Percentiles rank a stretch among this genome's conserved stretches.
phyloP scores from a whole-genome alignment of 495 filamentous ascomycete genomes.

The Trichoderma gamsii region DNA sequence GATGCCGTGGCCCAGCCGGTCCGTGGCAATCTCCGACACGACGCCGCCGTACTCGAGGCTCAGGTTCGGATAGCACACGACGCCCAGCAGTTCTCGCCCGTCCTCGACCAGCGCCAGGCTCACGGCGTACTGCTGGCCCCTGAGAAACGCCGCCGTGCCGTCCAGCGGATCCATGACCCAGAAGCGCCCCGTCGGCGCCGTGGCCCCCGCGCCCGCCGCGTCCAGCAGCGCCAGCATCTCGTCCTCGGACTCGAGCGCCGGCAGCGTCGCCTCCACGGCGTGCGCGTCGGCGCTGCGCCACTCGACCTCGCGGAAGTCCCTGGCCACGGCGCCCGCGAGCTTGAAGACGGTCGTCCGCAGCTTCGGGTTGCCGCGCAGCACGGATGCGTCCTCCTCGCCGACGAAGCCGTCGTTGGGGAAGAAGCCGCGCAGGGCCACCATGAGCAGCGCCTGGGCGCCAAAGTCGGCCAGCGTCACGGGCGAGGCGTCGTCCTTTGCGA shows the following conservation, averaged over 20 bases:
- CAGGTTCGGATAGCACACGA: constrained; percentile 55
- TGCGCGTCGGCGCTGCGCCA: constrained; percentile 34
- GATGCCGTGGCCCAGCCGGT: constrained; percentile 44
- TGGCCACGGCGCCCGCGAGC: constrained; percentile 27
- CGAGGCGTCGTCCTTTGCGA: constrained; percentile 47
- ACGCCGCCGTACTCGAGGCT: constrained; percentile 24
- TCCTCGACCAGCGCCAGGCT: constrained; percentile 48
- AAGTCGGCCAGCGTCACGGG: constrained; percentile 55
- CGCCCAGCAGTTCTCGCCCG: constrained; percentile 47
- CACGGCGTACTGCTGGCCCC: constrained; percentile 53
- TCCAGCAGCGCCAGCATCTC: constrained; percentile 47
- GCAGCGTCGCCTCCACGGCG: constrained; percentile 23
- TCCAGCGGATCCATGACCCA: constrained; percentile 61
- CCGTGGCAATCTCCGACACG: constrained; percentile 44
- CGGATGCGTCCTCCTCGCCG: constrained; percentile 47
- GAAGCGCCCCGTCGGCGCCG: constrained; percentile 36
- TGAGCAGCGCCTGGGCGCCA: constrained; percentile 51
- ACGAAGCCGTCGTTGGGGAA: constrained; percentile 49
- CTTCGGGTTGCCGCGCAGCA: constrained; percentile 37
- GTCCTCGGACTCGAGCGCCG: constrained; percentile 31
- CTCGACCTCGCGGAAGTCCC: constrained; percentile 17
- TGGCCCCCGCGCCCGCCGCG: constrained; percentile 38
- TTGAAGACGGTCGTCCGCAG: constrained; percentile 47
- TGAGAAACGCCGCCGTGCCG: constrained; percentile 53
- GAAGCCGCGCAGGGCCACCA: constrained; percentile 42